Conservation (phyloP, 768 basidiomycete genomes). For the Termitomyces sp. region DNA sequence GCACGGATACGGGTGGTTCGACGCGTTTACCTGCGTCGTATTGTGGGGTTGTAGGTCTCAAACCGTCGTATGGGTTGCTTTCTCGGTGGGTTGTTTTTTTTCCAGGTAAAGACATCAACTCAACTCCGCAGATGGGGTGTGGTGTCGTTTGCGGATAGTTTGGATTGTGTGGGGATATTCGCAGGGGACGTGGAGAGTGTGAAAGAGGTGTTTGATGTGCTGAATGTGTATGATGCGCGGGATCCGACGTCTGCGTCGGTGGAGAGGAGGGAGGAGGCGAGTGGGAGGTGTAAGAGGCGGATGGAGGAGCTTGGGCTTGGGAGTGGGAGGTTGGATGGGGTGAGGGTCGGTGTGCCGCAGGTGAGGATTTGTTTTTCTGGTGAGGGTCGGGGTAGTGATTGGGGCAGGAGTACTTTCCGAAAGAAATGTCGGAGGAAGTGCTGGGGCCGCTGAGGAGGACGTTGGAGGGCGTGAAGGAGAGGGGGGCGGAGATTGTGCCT, state of each 20-base stretch:
- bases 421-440: slow-evolving; percentile 51
- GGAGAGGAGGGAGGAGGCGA: slow-evolving; percentile 27
- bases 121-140: slow-evolving; percentile 89
- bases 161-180: slow-evolving; percentile 92
- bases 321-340: slow-evolving; percentile 33
- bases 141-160: slow-evolving; percentile 88
- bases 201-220: slow-evolving; percentile 60
- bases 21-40: slow-evolving; percentile 91
- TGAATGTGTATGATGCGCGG: slow-evolving; percentile 56
- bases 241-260: slow-evolving; percentile 73
- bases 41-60: slow-evolving; percentile 88
- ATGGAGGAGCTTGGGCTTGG: slow-evolving; percentile 10
- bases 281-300: slow-evolving; percentile 9
- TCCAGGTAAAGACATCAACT: no score
- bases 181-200: slow-evolving; percentile 49
- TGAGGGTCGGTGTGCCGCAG: slow-evolving; percentile 76
- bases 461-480: slow-evolving; percentile 33
- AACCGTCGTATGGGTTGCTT: slow-evolving; percentile 91
- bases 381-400: slow-evolving; percentile 79
- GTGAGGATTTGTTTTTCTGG: slow-evolving; percentile 29
- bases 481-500: slow-evolving; percentile 67
- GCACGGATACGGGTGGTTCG: slow-evolving; percentile 96
- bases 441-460: slow-evolving; percentile 41
- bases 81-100: no score
- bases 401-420: slow-evolving; percentile 81